Evolutionary conservation across 1,139 yeast species (phyloP), one percentile per base, ranked within the genome.

Genomic region (Magnusiomyces paraingens): DNA sequence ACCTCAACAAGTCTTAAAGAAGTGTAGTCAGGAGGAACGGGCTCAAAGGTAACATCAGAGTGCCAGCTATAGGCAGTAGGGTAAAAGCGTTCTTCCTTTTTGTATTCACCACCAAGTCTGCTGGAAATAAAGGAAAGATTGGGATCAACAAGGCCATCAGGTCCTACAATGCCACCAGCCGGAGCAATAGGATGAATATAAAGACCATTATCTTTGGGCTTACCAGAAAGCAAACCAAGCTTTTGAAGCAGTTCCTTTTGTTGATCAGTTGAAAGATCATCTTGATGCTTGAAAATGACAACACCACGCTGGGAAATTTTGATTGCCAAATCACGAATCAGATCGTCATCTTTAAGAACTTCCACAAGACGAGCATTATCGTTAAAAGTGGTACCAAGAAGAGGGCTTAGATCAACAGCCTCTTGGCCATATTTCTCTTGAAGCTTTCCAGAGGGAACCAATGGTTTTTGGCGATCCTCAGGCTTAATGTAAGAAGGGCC

Each of bases 221-320:
- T 49, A 41, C 52, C 52, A 10, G 47, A 11, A 6, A 49, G 40
- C n/a, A 14, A 14, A 14, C 52, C 52, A 11, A 49, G 42, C 22
- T 15, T 22, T 4, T 49, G 20, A 15, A 44, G 47, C 38, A 49
- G 42, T 3, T 42, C 47, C 29, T 49, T 49, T 65, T 78, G 82
- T 58, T 79, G 69, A 38, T 72, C 71, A 50, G 79, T 77, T 57
- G 82, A 76, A 60, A 85, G 83, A 55, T 78, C 76, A n/a, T 51
- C 56, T 66, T 84, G 89, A 60, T 80, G 76, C 66, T 86, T 75
- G 70, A 84, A 84, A 14, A 83, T 79, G 39, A 81, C 82, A 51
- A 83, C 84, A 50, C 89, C 89, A 61, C 86, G 76, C 67, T 80
- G 78, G 26, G 85, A 84, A 42, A 80, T 81, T 21, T 77, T 72